Base-by-base conservation (phyloP, 192 early-diverging fungal species). In the Dissophora globulifera region DNA sequence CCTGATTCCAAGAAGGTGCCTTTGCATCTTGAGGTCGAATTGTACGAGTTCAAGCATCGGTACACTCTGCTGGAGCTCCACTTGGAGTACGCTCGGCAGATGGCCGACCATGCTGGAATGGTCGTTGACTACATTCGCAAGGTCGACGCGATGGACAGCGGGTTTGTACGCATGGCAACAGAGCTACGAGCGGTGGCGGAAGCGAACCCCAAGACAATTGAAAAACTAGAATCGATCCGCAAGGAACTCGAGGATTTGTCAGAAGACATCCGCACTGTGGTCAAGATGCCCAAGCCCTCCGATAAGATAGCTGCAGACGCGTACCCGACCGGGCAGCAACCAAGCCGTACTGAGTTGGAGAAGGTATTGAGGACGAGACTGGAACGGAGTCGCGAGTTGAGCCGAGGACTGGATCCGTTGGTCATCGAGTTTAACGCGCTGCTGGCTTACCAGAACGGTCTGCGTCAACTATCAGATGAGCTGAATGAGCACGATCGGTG, bases 101-200 rank as follows among this genome's bases (percentile, higher is more conserved):
- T 67, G 3, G 52, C 41, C 2, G 63, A 59, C 1, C 58, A 66
- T 35, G 50, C 64, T 0, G 22, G 26, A 16, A 42, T 38, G 2
- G 19, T 29, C 6, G 30, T 58, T 5, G 46, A 40, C 16, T 50
- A 52, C 22, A 43, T 76, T 0, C 57, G 72, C 0, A 76, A 57
- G 41, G 45, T 67, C 15, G 72, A 76, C 32, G 40, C 49, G 15
- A 76, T 76, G 72, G 72, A 76, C 23, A 67, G 58, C 30, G 72
- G 64, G 20, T 76, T 76, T 20, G 12, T 67, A 4, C 58, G 72
- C 1, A 67, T 76, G 58, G 58, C 58, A 12, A 62, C 51, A 9
- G 72, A 76, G 27, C 63, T 76, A 12, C 60, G 49, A 33, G 58
- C 58, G 4, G 72, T 67, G 16, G 48, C 60, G 30, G 72, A 76